These are phyloP conservation scores for Ceratocystis harringtonii DNA, from an alignment of 2,329 filamentous ascomycete genomes.

Conservation along the genomic window DNA sequence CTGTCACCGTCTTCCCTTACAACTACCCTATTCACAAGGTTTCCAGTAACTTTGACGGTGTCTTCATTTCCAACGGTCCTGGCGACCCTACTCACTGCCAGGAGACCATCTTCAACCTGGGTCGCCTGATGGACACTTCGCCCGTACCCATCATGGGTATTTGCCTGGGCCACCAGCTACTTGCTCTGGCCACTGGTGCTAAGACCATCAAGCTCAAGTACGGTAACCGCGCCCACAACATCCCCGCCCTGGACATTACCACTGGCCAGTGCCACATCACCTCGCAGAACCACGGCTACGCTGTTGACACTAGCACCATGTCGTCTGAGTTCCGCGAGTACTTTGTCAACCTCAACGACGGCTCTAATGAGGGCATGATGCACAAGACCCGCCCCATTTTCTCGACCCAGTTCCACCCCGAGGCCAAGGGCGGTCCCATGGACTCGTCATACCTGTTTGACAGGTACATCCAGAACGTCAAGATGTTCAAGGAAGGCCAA, in stretches of 20 bases:
- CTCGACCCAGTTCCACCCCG: constrained; percentile 96
- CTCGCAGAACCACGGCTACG: constrained; percentile 96
- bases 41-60: constrained; percentile 89
- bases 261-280: constrained; percentile 98
- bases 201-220: constrained; percentile 97
- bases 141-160: constrained; percentile 94
- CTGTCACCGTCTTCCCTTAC: constrained; percentile 87
- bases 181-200: constrained; percentile 78
- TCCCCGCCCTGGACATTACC: constrained; percentile 83
- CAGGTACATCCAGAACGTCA: constrained; percentile 81
- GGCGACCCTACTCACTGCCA: constrained; percentile 96
- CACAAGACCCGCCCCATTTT: constrained; percentile 95
- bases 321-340: constrained; percentile 88
- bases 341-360: constrained; percentile 96
- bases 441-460: constrained; percentile 95
- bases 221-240: constrained; percentile 97
- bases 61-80: constrained; percentile 98
- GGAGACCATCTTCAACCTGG: constrained; percentile 82
- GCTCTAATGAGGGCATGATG: constrained; percentile 94
- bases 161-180: constrained; percentile 90
- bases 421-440: constrained; percentile 92
- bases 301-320: constrained; percentile 72
- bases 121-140: constrained; percentile 78
- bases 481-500: constrained; percentile 76
- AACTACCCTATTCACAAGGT: constrained; percentile 98